Conservation (phyloP, 352 stramenopile species). For the Pythium oligandrum region DNA sequence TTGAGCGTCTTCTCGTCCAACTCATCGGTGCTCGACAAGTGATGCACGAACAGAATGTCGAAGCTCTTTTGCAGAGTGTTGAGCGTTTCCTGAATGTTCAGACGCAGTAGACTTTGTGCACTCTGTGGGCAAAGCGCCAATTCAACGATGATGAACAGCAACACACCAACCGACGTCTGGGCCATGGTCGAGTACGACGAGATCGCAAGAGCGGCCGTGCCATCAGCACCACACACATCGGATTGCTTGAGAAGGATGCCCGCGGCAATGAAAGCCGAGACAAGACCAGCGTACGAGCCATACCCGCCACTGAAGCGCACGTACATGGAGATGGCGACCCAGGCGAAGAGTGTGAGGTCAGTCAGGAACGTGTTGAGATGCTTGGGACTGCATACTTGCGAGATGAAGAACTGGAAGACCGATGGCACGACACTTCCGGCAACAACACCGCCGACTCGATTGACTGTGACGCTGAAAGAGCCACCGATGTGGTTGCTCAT, state of each 20-base stretch:
- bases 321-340: constrained; percentile 75
- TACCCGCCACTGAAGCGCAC: constrained; percentile 64
- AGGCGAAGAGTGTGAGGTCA: constrained; percentile 57
- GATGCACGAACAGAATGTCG: constrained; percentile 62
- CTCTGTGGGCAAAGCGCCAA: constrained; percentile 65
- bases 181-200: constrained; percentile 74
- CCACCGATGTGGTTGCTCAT: constrained; percentile 78
- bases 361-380: constrained; percentile 44
- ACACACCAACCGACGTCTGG: constrained; percentile 70
- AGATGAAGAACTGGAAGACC: constrained; percentile 83
- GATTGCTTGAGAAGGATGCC: constrained; percentile 58
- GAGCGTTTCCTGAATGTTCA: constrained; percentile 75
- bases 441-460: constrained; percentile 81
- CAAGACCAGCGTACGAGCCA: constrained; percentile 62
- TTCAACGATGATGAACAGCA: constrained; percentile 78
- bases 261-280: constrained; percentile 67
- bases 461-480: constrained; percentile 76
- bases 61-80: constrained; percentile 60
- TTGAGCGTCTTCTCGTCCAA: constrained; percentile 52
- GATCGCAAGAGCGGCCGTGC: constrained; percentile 49
- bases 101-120: constrained; percentile 50
- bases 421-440: constrained; percentile 76
- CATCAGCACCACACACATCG: constrained; percentile 44
- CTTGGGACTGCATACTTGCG: constrained; percentile 46
- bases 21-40: constrained; percentile 44